Evolutionary conservation across 208 protist genomes (phyloP).

Genomic region (Vickermania ingenoplastis): DNA sequence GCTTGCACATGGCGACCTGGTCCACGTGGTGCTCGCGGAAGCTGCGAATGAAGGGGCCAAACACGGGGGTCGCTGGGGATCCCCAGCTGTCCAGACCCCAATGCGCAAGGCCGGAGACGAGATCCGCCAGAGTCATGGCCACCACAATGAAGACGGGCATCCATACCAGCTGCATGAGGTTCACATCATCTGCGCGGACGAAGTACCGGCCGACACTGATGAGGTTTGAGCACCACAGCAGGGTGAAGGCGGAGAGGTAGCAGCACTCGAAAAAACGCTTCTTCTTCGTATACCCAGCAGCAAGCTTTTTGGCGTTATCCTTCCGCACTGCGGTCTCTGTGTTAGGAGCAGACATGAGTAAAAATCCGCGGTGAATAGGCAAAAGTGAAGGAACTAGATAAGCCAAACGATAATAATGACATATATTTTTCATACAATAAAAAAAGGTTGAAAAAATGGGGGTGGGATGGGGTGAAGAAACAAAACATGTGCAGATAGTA

Average conservation of each 20-base stretch:
- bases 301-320: constrained; percentile 67
- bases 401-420: too few species aligned
- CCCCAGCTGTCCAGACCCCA: constrained; percentile 93
- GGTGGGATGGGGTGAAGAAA: too few species aligned
- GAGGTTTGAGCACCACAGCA: constrained; percentile 51
- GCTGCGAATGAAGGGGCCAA: constrained; percentile 91
- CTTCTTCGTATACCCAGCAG: constrained; percentile 73
- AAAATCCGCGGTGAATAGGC: too few species aligned
- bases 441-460: too few species aligned
- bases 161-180: constrained; percentile 55
- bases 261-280: constrained; percentile 80
- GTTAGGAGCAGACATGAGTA: too few species aligned
- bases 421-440: too few species aligned
- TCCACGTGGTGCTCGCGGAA: constrained; percentile 93
- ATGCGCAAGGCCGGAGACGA: constrained; percentile 88
- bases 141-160: constrained; percentile 49
- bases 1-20: constrained; percentile 85
- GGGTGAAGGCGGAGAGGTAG: constrained; percentile 51
- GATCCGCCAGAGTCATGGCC: constrained; percentile 85
- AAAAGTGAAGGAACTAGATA: too few species aligned
- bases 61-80: constrained; percentile 73
- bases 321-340: constrained; percentile 45
- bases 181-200: constrained; percentile 40
- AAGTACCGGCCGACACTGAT: constrained; percentile 65
- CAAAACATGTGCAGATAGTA: too few species aligned